Base-by-base conservation (phyloP, 768 basidiomycete genomes). In the Saitozyma podzolica region DNA sequence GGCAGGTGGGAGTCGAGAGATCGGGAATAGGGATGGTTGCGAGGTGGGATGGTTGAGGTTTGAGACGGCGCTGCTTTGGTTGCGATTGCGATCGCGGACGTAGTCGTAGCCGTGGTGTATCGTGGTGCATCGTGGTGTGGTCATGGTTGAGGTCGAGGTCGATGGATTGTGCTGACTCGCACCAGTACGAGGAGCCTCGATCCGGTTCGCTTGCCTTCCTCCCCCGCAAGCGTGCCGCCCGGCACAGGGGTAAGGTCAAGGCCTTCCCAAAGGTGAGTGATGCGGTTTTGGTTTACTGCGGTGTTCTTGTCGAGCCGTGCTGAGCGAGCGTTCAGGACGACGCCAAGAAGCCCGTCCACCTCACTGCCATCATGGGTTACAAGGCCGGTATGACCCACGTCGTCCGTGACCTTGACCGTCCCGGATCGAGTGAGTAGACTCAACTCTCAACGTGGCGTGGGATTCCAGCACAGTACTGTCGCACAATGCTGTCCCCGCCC, bases 341-440 rank as follows among this genome's bases (percentile, higher is more conserved):
- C 85, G 87, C 93, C 83, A 97, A 93, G 86, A 96, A 96, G 83
- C 92, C 91, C 61, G 92, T 95, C 64, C 96, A 99, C 84, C 86
- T 99, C 83, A 99, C 96, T 76, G 96, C 96, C 71, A 84, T 89
- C 80, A 87, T 99, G 88, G 96, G 95, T 73, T 99, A 97, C 89
- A 99, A 99, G 87, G 96, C 96, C 69, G 96, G 96, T 75, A 98
- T 98, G 95, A 97, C 93, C 82, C 96, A 99, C 80, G 86, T 99
- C 75, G 94, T 99, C 66, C 91, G 96, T 78, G 96, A 99, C 80
- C 91, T 98, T 76, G 96, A 98, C 84, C 92, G 96, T 80, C 95
- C 95, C 56, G 96, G 95, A 71, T 98, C 96, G 78, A 99, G 94
- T 98, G 79, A 78, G 94, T 88, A 4, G 52, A 16, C 9, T 37